Evolutionary conservation across 441 rosid species (phyloP).

Genomic region (Pelargonium citronellum): DNA sequence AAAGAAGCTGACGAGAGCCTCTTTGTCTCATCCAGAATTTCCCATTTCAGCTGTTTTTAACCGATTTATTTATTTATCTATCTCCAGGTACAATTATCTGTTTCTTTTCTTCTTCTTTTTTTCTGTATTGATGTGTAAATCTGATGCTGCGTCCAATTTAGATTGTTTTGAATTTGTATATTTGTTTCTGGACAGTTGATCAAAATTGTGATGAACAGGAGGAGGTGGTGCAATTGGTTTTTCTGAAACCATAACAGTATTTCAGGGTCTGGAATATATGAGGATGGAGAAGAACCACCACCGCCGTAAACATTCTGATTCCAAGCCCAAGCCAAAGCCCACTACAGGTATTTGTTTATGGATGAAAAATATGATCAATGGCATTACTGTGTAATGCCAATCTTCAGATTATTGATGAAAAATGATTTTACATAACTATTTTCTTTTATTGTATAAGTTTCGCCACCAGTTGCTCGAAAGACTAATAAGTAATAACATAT

Average conservation of each 20-base stretch:
- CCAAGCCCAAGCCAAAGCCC: constrained; percentile 17
- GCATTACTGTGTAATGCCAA: not conserved
- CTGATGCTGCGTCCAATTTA: constrained; percentile 10
- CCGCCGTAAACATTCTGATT: constrained; percentile 40
- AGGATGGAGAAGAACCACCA: constrained; percentile 45
- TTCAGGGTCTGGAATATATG: constrained; percentile 25
- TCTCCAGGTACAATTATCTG: not conserved
- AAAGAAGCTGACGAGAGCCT: constrained; percentile 3
- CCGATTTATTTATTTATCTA: no score
- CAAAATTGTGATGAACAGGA: constrained; percentile 8
- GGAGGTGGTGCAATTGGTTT: constrained; percentile 23
- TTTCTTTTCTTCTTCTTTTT: constrained; percentile 20
- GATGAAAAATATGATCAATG: not conserved
- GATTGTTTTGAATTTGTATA: constrained; percentile 13
- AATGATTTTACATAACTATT: no score
- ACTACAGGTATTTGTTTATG: not conserved
- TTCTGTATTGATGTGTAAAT: constrained; percentile 2
- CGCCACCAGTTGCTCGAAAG: no score
- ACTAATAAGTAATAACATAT: no score
- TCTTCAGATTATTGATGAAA: no score
- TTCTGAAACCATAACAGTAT: constrained; percentile 27
- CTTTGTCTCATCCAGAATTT: not conserved
- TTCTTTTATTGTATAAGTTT: no score
- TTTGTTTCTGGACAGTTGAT: constrained; percentile 27
- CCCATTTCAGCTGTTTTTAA: no score